Evolutionary conservation across 768 basidiomycete genomes (phyloP).

Genomic region (Phaeotremella fagi): DNA sequence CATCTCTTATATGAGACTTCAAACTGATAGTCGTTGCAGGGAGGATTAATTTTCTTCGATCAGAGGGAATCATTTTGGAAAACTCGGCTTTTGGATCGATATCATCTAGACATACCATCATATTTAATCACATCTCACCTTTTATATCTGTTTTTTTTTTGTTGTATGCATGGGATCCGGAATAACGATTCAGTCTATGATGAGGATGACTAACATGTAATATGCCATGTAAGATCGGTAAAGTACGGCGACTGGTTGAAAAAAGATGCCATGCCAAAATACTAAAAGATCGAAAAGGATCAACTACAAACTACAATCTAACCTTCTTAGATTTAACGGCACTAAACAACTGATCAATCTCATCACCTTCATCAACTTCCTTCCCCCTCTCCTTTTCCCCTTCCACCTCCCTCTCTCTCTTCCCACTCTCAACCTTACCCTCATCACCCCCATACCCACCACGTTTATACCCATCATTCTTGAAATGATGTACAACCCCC

Average conservation of each 20-base stretch:
- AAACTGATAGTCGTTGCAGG: background rate
- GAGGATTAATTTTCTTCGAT: background rate
- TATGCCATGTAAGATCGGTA: too few relatives aligned
- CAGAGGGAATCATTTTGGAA: background rate
- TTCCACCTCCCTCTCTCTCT: slow-evolving; percentile 1
- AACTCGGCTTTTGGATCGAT: too few relatives aligned
- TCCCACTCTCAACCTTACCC: background rate
- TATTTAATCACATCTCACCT: too few relatives aligned
- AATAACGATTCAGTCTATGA: too few relatives aligned
- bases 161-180: too few relatives aligned
- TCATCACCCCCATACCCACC: background rate
- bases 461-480: slow-evolving; percentile 30
- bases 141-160: too few relatives aligned
- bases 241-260: too few relatives aligned
- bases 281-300: too few relatives aligned
- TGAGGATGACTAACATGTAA: too few relatives aligned
- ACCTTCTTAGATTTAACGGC: slow-evolving; percentile 28
- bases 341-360: slow-evolving; percentile 43
- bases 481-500: slow-evolving; percentile 43
- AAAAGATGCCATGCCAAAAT: too few relatives aligned
- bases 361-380: slow-evolving; percentile 14
- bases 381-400: slow-evolving; percentile 7
- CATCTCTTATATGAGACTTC: background rate
- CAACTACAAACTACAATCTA: background rate
- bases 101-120: too few relatives aligned